Base-by-base conservation (phyloP, 768 basidiomycete species). In the Russula emetica region DNA sequence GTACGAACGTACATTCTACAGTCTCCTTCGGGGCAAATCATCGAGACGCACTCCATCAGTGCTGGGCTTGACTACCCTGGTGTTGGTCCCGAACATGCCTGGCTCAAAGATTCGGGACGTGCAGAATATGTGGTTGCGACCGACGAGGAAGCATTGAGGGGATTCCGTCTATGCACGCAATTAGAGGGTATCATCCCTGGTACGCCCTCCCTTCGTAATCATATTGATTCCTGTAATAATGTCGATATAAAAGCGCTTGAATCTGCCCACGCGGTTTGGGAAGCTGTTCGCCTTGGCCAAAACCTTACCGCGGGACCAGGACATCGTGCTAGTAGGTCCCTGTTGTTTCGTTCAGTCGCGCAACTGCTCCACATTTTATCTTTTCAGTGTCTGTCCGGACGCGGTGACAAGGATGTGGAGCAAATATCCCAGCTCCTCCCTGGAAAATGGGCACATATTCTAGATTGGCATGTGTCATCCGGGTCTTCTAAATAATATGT, bases 351-450 rank as follows among this genome's bases (percentile, higher is more conserved):
- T 58, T 44, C 63, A 32, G 20, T 20, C 13, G n/a, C 13, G 20
- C 18, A 8, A 9, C 47, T 63, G 70, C 38, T 45, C 52, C 14
- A 24, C 13, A 50, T 7, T 5, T 61, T 20, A 22, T 20, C 56
- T 38, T 55, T 10, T 49, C 63, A 95, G 92, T 97, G 94, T 71
- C 78, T 98, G 57, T 95, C 92, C 59, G 96, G 96, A 55, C 85
- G 96, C 66, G 97, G 97, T 20, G 94, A 98, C 76, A 98, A 98
- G 76, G 96, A 99, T 72, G 97, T 99, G 4, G 90, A 96, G 69
- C 90, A 98, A 72, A 94, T 99, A 62, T 94, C 90, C n/a, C 78
- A 95, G 70, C 78, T 98, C 45, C 79, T 99, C 60, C 96, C 96
- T 13, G 82, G 83, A 61, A 91, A 96, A 76, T 98, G 95, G 96